A percentile compares a stretch with the other conserved stretches of the same genome.
Conservation (phyloP, 2,329 filamentous ascomycete genomes). For the Ophiostoma montium region DNA sequence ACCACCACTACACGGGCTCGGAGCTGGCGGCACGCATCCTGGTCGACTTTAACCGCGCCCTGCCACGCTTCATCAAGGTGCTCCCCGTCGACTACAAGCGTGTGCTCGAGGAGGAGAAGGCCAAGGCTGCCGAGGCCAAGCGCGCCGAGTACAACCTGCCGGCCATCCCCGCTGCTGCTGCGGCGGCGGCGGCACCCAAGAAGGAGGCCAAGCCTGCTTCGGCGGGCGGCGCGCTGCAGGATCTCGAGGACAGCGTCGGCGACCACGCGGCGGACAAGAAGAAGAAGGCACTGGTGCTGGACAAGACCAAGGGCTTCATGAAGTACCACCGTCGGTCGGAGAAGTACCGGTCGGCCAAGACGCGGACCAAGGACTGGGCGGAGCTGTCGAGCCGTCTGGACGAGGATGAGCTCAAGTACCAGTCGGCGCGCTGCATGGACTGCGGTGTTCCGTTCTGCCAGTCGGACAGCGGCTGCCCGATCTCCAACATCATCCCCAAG, state of each 20-base stretch:
- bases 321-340: slow-evolving; percentile 86
- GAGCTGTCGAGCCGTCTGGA: slow-evolving; percentile 78
- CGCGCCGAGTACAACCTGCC: slow-evolving; percentile 41
- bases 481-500: slow-evolving; percentile 95
- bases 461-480: slow-evolving; percentile 88
- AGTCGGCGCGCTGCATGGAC: slow-evolving; percentile 95
- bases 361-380: slow-evolving; percentile 81
- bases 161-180: slow-evolving; percentile 35
- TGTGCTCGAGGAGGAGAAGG: slow-evolving; percentile 71
- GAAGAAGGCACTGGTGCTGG: slow-evolving; percentile 80
- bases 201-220: slow-evolving; percentile 26
- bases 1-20: slow-evolving; percentile 95
- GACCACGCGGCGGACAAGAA: slow-evolving; percentile 66
- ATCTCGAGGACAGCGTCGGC: slow-evolving; percentile 84
- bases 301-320: slow-evolving; percentile 97
- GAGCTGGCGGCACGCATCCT: slow-evolving; percentile 86
- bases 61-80: slow-evolving; percentile 85
- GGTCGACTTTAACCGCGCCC: slow-evolving; percentile 85
- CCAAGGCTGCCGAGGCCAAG: slow-evolving; percentile 73
- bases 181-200: too few species aligned
- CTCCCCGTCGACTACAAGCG: slow-evolving; percentile 94
- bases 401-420: slow-evolving; percentile 92
- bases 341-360: slow-evolving; percentile 79
- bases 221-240: slow-evolving; percentile 38
- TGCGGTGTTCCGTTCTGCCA: slow-evolving; percentile 98